Evolutionary conservation across 768 basidiomycete genomes (phyloP), one percentile per base, ranked within the genome.

Genomic region (Boletus pseudopeckii): DNA sequence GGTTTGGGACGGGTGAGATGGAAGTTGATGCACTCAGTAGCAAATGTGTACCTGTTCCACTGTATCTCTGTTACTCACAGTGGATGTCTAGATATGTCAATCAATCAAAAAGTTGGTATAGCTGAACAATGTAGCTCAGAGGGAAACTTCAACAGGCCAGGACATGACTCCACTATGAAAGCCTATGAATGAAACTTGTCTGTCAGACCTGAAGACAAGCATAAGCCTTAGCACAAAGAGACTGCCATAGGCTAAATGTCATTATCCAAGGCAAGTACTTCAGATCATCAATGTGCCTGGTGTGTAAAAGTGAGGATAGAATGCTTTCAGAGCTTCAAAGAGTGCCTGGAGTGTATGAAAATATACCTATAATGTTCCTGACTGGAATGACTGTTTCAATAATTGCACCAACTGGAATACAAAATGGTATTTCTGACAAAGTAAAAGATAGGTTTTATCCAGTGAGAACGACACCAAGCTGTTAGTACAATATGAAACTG

Each of bases 111-210:
- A 7, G 5, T 10, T 28, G 10, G 7, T 28, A 7, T 1, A 1
- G 8, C 8, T 5, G 3, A 24, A 24, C 33, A 11, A 40, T 30
- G 39, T 0, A 26, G 51, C 63, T 26, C 33, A 62, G 34, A 48
- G 45, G 6, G 36, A 17, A 7, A 36, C 28, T 26, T 18, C 38
- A 18, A 32, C 20, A n/a, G 55, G n/a, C n/a, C 49, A 42, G 3
- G 61, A 48, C n/a, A 47, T 6, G 18, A 28, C 11, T 20, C 54
- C 56, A 5, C 6, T 45, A 22, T 51, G 59, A 36, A 57, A 46
- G n/a, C 60, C 67, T 45, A 67, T 34, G 2, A 68, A 55, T 4
- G 67, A 67, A 50, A 67, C 56, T 36, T 68, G 66, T 36, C 66
- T 67, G 42, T 64, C 56, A 18, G 66, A 50, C 24, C 67, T 67